Evolutionary conservation across 2,329 filamentous ascomycete genomes (phyloP), one percentile per base, ranked within the genome.

Genomic region (Cladosporium velox): DNA sequence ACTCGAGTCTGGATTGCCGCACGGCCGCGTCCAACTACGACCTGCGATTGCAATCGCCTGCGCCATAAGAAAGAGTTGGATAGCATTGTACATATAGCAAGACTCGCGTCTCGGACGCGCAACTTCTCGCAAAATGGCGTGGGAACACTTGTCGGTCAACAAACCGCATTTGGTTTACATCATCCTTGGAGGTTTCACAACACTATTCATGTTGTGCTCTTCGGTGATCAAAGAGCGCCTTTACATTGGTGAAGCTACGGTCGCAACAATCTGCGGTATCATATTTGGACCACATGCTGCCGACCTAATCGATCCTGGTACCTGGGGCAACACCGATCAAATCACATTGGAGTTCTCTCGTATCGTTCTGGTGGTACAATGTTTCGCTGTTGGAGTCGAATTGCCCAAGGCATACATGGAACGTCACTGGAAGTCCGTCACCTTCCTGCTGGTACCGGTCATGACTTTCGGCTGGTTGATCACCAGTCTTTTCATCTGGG

Each of bases 221-320:
- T 92, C 96, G 65, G 89, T 98, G 76, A 96, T 99, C 82, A 99
- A 99, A 84, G 95, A 99, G 84, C 91, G 91, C 78, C 86, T 98
- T 76, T 99, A 99, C 82, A 99, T 99, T 78, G 95, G 95, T 77
- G 95, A 99, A 85, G 95, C 95, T 60, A 98, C 95, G 1, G 92
- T 99, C 54, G 92, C 93, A 60, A 96, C 92, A 2, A 80, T 96
- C 59, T 92, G 91, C 75, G 92, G 92, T 70, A 89, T 96, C 77
- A 93, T 95, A 72, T 96, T 96, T 74, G 92, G 93, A 0, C 93
- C 93, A 18, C 88, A 93, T 81, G 92, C 89, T 47, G 91, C 91
- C 67, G 88, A 92, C 72, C 83, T 96, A 47, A 93, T 96, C 77
- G 83, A 94, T 74, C 92, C 90, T 63, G 74, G 80, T 66, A 83